Conservation (phyloP, 2,329 filamentous ascomycete genomes). For the Decorospora gaudefroyi region DNA sequence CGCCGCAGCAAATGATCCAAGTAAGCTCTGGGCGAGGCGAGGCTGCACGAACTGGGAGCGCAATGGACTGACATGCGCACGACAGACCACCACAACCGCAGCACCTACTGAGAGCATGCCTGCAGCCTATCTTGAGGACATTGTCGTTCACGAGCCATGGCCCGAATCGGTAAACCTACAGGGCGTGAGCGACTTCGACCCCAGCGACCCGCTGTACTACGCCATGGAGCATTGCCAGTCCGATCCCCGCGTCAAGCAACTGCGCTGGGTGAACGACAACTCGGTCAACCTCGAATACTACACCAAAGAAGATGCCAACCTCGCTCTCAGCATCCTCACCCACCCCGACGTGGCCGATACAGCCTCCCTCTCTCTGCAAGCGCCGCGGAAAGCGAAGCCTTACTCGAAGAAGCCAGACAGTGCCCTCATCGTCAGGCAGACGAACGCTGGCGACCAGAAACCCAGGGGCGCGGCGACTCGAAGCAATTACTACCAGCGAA, state of each 20-base stretch:
- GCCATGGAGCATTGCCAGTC: constrained; percentile 67
- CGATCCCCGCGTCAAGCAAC: constrained; percentile 57
- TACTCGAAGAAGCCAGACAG: constrained; percentile 70
- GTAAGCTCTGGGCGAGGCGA: constrained; percentile 13
- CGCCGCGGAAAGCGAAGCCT: constrained; percentile 69
- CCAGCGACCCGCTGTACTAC: constrained; percentile 77
- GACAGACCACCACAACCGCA: background rate
- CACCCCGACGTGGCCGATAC: constrained; percentile 52
- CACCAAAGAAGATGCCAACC: constrained; percentile 57
- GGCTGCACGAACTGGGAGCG: constrained; percentile 4
- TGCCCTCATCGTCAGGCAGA: constrained; percentile 72
- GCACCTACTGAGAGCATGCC: constrained; percentile 29
- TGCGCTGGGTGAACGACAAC: constrained; percentile 96
- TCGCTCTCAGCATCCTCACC: constrained; percentile 59
- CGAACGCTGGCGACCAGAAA: constrained; percentile 78
- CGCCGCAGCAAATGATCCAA: constrained; percentile 28
- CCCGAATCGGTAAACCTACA: constrained; percentile 78
- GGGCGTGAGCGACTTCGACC: constrained; percentile 80
- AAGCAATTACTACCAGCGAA: constrained; percentile 89
- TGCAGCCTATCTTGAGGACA: constrained; percentile 42
- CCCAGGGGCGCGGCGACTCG: constrained; percentile 74
- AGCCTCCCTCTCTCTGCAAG: constrained; percentile 57
- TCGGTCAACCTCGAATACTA: constrained; percentile 85
- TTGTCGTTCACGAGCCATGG: constrained; percentile 38
- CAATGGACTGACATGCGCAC: constrained; percentile 13